A percentile compares a stretch with the other conserved stretches of the same genome.
Conservation (phyloP, 1,284 basidiomycete genomes). For the Naganishia sp. region DNA sequence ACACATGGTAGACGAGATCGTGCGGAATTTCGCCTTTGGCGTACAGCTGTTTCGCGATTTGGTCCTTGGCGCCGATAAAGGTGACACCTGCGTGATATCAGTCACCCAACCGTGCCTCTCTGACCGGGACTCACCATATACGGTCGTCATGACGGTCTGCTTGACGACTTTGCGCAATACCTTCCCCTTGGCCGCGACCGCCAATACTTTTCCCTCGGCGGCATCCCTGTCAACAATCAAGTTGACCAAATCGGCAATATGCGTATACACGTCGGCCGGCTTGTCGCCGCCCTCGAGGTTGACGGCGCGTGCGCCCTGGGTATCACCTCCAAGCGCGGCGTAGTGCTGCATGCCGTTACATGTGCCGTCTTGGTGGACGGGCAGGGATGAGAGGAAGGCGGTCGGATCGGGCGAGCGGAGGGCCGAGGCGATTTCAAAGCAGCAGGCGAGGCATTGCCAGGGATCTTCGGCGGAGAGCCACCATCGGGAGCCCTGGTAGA, state of each 20-base stretch:
- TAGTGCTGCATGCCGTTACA: slow-evolving; percentile 99
- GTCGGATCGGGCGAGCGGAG: slow-evolving; percentile 73
- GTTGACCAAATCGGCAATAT: slow-evolving; percentile 71
- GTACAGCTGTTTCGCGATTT: slow-evolving; percentile 86
- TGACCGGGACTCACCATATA: slow-evolving; percentile 70
- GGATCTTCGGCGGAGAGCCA: slow-evolving; percentile 93
- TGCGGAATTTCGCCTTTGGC: slow-evolving; percentile 72
- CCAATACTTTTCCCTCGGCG: slow-evolving; percentile 60
- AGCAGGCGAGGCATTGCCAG: slow-evolving; percentile 94
- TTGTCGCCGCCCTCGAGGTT: slow-evolving; percentile 83
- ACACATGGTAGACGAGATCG: slow-evolving; percentile 72
- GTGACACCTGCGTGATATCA: slow-evolving; percentile 63
- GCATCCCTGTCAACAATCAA: slow-evolving; percentile 58
- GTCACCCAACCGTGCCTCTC: neutral
- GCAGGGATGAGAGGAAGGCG: slow-evolving; percentile 72
- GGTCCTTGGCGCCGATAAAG: slow-evolving; percentile 89
- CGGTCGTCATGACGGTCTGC: slow-evolving; percentile 99
- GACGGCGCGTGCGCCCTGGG: slow-evolving; percentile 85
- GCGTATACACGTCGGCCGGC: slow-evolving; percentile 94
- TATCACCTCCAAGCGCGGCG: slow-evolving; percentile 93
- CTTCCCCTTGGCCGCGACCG: slow-evolving; percentile 71
- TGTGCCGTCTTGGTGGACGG: slow-evolving; percentile 97
- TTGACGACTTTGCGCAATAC: slow-evolving; percentile 95
- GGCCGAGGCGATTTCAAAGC: slow-evolving; percentile 80
- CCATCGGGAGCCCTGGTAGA: slow-evolving; percentile 68